Conservation (phyloP, 2,329 filamentous ascomycete species). For the Stachybotrys elegans region DNA sequence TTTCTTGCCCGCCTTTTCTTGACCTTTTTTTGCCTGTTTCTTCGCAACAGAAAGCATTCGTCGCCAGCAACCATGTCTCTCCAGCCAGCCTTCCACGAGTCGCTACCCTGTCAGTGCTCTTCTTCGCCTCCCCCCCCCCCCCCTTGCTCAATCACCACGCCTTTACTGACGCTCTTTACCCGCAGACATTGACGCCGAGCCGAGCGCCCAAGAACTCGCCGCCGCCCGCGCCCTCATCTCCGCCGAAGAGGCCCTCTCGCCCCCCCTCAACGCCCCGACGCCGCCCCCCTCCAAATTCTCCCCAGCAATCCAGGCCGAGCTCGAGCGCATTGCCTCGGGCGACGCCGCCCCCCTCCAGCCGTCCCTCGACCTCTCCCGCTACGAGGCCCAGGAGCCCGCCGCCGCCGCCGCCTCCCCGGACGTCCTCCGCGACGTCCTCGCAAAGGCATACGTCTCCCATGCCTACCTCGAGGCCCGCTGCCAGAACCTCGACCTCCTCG, state of each 20-base stretch:
- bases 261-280: constrained; percentile 41
- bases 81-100: constrained; percentile 58
- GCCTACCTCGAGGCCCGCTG: constrained; percentile 48
- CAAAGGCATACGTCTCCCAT: constrained; percentile 43
- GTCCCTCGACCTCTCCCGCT: constrained; percentile 71
- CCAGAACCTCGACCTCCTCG: constrained; percentile 64
- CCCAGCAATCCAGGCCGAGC: constrained; percentile 61
- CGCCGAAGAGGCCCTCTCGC: constrained; percentile 53
- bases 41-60: too few relatives aligned
- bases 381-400: constrained; percentile 64
- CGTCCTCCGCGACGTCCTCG: constrained; percentile 58
- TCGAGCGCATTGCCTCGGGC: constrained; percentile 56
- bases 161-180: constrained; percentile 9
- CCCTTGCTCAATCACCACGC: constrained; percentile 3
- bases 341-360: constrained; percentile 29
- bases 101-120: constrained; percentile 64
- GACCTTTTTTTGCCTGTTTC: too few relatives aligned
- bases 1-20: too few relatives aligned
- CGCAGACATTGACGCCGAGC: constrained; percentile 75
- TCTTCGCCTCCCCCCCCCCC: constrained; percentile 4
- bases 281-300: constrained; percentile 54
- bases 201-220: constrained; percentile 56
- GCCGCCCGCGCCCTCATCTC: constrained; percentile 66
- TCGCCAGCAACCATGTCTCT: constrained; percentile 19
- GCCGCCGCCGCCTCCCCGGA: constrained; percentile 16